phyloP scores from a whole-genome alignment of 2,329 filamentous ascomycete genomes.

The Apiospora phragmitis region DNA sequence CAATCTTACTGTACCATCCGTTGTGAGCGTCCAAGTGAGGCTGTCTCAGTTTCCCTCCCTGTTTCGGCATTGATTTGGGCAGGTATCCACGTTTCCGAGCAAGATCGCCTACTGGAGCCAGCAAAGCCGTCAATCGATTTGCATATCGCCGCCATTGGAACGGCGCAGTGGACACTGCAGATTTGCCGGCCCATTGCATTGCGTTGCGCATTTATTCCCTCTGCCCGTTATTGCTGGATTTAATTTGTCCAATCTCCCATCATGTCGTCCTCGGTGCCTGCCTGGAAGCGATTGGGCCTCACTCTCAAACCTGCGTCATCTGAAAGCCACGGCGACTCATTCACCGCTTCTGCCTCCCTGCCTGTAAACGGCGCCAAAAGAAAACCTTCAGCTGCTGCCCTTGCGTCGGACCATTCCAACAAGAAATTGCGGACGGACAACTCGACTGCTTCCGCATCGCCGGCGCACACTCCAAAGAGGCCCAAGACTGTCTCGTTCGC shows the following conservation, averaged over 20 bases:
- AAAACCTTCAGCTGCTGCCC: constrained; percentile 31
- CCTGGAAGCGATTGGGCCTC: constrained; percentile 64
- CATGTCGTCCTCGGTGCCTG: constrained; percentile 52
- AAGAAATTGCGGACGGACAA: constrained; percentile 33
- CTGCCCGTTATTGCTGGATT: not conserved
- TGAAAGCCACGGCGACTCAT: constrained; percentile 13
- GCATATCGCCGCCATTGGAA: constrained; percentile 11
- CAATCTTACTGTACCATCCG: not conserved
- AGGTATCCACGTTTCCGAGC: constrained; percentile 6
- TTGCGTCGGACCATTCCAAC: constrained; percentile 30
- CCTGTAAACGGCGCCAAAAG: constrained; percentile 28
- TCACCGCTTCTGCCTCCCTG: constrained; percentile 17
- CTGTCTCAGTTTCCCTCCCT: not conserved
- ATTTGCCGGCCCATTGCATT: constrained; percentile 7
- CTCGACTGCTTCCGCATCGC: constrained; percentile 23
- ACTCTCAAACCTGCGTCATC: constrained; percentile 51
- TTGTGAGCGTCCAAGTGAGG: not conserved
- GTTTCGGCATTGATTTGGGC: not conserved
- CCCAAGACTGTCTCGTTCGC: constrained; percentile 49
- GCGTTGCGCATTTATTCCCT: not conserved
- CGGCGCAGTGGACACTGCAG: constrained; percentile 9
- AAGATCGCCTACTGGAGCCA: constrained; percentile 10
- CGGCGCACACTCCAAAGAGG: constrained; percentile 43
- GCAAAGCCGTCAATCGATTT: constrained; percentile 8
- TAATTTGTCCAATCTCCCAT: constrained; percentile 25